These are phyloP conservation scores for Phytopythium kandeliae DNA, from an alignment of 352 stramenopile species.

Conservation along the genomic window DNA sequence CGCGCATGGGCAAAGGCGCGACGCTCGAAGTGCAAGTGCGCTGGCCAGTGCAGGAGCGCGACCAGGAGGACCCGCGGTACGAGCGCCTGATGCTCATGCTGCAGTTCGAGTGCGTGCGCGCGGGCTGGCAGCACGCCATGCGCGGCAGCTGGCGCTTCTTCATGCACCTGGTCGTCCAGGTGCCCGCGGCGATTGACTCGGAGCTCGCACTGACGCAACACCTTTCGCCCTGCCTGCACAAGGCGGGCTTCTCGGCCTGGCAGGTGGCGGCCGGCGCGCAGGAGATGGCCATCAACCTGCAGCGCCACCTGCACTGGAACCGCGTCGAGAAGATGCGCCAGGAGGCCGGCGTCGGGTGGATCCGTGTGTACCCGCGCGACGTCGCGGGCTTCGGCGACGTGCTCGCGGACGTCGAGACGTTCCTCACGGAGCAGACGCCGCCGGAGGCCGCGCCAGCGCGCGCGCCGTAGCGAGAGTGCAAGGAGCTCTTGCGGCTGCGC, in stretches of 20 bases:
- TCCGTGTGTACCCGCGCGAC: slow-evolving; percentile 79
- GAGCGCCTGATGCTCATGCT: slow-evolving; percentile 84
- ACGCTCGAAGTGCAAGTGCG: slow-evolving; percentile 83
- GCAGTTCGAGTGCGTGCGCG: slow-evolving; percentile 79
- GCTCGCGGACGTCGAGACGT: slow-evolving; percentile 61
- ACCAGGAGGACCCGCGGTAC: slow-evolving; percentile 85
- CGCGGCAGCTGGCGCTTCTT: slow-evolving; percentile 81
- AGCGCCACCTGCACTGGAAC: slow-evolving; percentile 86
- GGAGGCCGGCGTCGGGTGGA: slow-evolving; percentile 79
- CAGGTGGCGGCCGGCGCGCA: slow-evolving; percentile 80
- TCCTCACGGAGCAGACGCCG: slow-evolving; percentile 42
- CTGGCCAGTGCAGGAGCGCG: slow-evolving; percentile 81
- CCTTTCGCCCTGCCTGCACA: slow-evolving; percentile 78
- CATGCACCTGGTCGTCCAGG: slow-evolving; percentile 77
- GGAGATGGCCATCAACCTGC: slow-evolving; percentile 84
- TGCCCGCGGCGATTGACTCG: slow-evolving; percentile 42
- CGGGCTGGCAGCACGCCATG: slow-evolving; percentile 61
- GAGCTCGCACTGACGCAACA: slow-evolving; percentile 51
- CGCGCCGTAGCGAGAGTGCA: neutral
- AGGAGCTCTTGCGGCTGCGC: neutral
- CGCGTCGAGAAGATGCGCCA: slow-evolving; percentile 86
- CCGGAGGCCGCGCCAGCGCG: neutral
- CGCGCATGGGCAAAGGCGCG: slow-evolving; percentile 76
- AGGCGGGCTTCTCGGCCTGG: slow-evolving; percentile 79
- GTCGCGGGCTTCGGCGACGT: slow-evolving; percentile 77